Evolutionary conservation across 1,284 basidiomycete species (phyloP).

Genomic region (Melampsora americana): DNA sequence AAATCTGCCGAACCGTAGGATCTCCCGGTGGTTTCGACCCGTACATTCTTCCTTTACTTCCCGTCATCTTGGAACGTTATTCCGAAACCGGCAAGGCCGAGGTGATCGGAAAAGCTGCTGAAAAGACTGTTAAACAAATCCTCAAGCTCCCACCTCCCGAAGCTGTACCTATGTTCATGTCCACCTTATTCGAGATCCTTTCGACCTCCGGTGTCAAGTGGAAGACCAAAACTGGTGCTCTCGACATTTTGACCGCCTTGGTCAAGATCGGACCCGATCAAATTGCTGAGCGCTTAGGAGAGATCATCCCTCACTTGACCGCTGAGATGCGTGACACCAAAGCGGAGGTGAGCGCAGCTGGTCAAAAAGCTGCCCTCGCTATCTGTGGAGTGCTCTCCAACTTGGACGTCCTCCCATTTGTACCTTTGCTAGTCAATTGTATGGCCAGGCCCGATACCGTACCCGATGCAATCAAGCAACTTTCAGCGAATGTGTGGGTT

Average conservation of each 20-base stretch:
- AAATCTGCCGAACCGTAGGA: conserved; percentile 62
- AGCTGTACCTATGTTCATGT: conserved; percentile 67
- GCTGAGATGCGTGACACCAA: conserved; percentile 96
- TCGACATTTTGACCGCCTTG: conserved; percentile 61
- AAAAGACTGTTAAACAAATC: conserved; percentile 76
- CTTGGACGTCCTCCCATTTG: conserved; percentile 86
- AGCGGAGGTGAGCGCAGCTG: conserved; percentile 82
- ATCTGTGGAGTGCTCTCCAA: conserved; percentile 91
- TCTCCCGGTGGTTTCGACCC: conserved; percentile 70
- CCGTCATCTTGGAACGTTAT: conserved; percentile 76
- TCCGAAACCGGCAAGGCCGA: conserved; percentile 75
- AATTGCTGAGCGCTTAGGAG: conserved; percentile 78
- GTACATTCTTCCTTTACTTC: conserved; percentile 74
- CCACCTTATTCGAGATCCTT: conserved; percentile 68
- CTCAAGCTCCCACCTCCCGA: conserved; percentile 83
- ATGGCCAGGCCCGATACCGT: conserved; percentile 84
- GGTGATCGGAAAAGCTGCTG: conserved; percentile 77
- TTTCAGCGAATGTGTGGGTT: conserved; percentile 92
- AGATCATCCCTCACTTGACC: conserved; percentile 81
- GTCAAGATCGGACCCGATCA: conserved; percentile 62
- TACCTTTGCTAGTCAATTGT: conserved; percentile 74
- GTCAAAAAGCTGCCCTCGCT: conserved; percentile 85
- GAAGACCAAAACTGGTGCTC: conserved; percentile 88
- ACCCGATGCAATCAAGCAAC: conserved; percentile 88
- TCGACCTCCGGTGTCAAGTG: conserved; percentile 75